Base-by-base conservation (phyloP, 108 stramenopile species). In the Nannochloropsis salina region DNA sequence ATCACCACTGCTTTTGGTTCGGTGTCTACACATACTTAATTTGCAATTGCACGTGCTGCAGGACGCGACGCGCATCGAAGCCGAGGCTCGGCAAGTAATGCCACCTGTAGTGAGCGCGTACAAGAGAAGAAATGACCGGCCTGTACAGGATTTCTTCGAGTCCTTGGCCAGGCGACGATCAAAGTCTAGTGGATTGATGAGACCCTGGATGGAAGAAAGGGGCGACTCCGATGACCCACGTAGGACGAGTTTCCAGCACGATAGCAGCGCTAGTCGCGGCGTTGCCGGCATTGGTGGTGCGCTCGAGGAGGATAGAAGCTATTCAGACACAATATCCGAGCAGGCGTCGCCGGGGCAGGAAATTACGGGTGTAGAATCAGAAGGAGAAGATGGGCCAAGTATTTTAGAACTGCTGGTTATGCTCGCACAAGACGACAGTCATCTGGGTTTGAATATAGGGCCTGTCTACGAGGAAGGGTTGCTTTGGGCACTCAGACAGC, bases 21-120 rank as follows among this genome's bases (percentile, higher is more conserved):
- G 86, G 22, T 43, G 82, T 42, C 79, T 87, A n/a, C 86, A 87
- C 21, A 20, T 87, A 21, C n/a, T 87, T n/a, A 87, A 83, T 44
- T 83, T 87, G 44, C 86, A 87, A 80, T 83, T 87, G 11, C 86
- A 87, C 80, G 74, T 61, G 41, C 83, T 83, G 22, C 20, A 82
- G 11, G 41, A 81, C 31, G 83, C 43, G 82, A 31, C 20, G 44
- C 82, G 45, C 31, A 8, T 4, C 42, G 47, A 82, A 45, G 47
- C 15, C 79, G 20, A 51, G 83, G 10, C 41, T 61, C 83, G 83
- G 42, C 45, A 44, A n/a, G 5, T n/a, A 74, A 1, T n/a, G 4
- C 61, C 15, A n/a, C 20, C 15, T 15, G 61, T n/a, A n/a, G n/a
- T 2, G 61, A n/a, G 61, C 20, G 61, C 61, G 15, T 74, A 74